Percentiles rank a stretch among this genome's conserved stretches.
Evolutionary conservation across 805 yeast genomes (phyloP).

Genomic region (Monosporozyma aquatica): DNA sequence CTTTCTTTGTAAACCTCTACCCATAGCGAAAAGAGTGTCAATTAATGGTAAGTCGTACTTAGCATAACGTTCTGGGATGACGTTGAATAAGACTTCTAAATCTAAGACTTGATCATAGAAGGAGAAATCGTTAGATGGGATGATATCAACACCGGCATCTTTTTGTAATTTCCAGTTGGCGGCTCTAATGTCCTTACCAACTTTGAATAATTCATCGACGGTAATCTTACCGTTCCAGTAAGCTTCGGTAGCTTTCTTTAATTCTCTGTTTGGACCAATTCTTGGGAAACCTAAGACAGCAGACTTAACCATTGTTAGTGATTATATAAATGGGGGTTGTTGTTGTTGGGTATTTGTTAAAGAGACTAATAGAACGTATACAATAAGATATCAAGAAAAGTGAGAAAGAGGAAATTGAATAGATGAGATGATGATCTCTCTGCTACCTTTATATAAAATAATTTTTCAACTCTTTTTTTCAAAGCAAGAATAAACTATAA

Average conservation of each 20-base stretch:
- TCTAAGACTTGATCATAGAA: conserved; percentile 97
- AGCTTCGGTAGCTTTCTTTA: conserved; percentile 96
- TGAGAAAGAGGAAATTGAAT: too few relatives aligned
- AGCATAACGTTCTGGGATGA: conserved; percentile 93
- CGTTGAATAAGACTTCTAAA: conserved; percentile 85
- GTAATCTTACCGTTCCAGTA: conserved; percentile 95
- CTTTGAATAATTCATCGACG: conserved; percentile 78
- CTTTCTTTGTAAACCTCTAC: conserved; percentile 98
- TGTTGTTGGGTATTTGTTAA: neutral
- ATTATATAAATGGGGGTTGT: neutral
- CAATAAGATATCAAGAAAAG: too few relatives aligned
- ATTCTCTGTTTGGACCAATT: conserved; percentile 98
- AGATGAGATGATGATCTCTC: too few relatives aligned
- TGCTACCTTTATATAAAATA: neutral
- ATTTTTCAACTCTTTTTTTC: too few relatives aligned
- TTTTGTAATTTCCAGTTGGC: conserved; percentile 97
- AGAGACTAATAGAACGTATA: neutral
- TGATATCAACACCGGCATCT: conserved; percentile 93
- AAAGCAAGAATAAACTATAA: too few relatives aligned
- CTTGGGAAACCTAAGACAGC: conserved; percentile 99
- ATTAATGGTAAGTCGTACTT: conserved; percentile 73
- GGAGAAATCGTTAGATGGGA: conserved; percentile 96
- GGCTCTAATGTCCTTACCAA: conserved; percentile 92
- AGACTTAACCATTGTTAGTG: conserved; percentile 75
- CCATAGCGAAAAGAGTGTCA: conserved; percentile 97